Evolutionary conservation across 2,329 filamentous ascomycete genomes (phyloP), one percentile per base, ranked within the genome.

Genomic region (Fusarium humuli): DNA sequence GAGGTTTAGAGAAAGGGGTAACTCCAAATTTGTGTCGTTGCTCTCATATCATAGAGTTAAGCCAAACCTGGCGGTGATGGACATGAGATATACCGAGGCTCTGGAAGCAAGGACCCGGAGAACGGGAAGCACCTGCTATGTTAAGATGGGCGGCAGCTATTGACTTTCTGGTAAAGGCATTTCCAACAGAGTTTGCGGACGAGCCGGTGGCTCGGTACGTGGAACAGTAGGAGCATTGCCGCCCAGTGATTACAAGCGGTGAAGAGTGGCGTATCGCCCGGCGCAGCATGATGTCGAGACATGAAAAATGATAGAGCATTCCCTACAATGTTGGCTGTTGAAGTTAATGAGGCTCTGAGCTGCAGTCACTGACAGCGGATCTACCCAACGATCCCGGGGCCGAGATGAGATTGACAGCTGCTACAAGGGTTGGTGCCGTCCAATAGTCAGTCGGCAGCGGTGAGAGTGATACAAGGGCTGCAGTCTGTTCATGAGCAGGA

Each of bases 351-450:
- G 67, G 70, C 71, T 75, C 72, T 69, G 54, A 50, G 25, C 42
- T 66, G 49, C 62, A 42, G 60, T 59, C 48, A 49, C 57, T 73
- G 73, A 65, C 69, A 74, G 67, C 73, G 73, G 73, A 75, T 75
- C 73, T 75, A 75, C 60, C 73, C 73, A 70, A 58, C 32, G 41
- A 70, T 52, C 57, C 53, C 65, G 52, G 46, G 46, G 46, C 29
- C 41, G 60, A 58, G 42, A 57, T 50, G 66, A 63, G 56, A 55
- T 50, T 67, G 71, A 67, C 66, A 69, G 63, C 44, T 58, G 63
- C 59, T 71, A 46, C 56, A 71, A 61, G 69, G 69, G 62, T 10
- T 66, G 23, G 42, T 29, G 18, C 53, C 59, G 58, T 53, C 64
- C 57, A 72, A 71, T 61, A 48, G n/a, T 23, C 48, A 52, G 32